A percentile compares a stretch with the other conserved stretches of the same genome.
These are phyloP conservation scores for Aureobasidium pullulans DNA, from an alignment of 2,329 filamentous ascomycete genomes.

Conservation along the genomic window DNA sequence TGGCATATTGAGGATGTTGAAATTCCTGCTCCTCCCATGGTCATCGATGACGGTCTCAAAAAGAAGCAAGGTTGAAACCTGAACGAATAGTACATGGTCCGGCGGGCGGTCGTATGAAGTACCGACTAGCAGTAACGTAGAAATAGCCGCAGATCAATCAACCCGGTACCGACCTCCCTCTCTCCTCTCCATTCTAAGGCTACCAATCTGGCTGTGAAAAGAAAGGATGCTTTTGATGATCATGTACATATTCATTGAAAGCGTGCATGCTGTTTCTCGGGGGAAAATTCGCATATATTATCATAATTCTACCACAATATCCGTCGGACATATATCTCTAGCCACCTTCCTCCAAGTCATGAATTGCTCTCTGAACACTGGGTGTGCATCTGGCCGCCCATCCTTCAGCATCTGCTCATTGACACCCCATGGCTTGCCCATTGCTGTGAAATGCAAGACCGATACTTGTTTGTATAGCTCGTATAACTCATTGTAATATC, in stretches of 20 bases:
- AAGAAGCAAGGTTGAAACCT: slow-evolving; percentile 16
- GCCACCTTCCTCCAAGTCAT: slow-evolving; percentile 21
- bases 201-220: too few relatives aligned
- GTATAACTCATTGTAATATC: slow-evolving; percentile 18
- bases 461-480: slow-evolving; percentile 19
- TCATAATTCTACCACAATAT: not conserved
- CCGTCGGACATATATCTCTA: slow-evolving; percentile 9
- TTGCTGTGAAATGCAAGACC: slow-evolving; percentile 24
- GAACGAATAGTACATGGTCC: not conserved
- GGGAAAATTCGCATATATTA: too few relatives aligned
- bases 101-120: too few relatives aligned
- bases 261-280: too few relatives aligned
- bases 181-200: too few relatives aligned
- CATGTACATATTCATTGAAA: too few relatives aligned
- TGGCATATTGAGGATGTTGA: slow-evolving; percentile 49
- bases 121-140: too few relatives aligned
- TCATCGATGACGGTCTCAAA: slow-evolving; percentile 27
- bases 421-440: slow-evolving; percentile 24
- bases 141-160: too few relatives aligned
- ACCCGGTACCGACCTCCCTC: too few relatives aligned
- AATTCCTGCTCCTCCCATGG: slow-evolving; percentile 33
- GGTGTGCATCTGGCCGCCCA: slow-evolving; percentile 21
- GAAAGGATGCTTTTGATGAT: too few relatives aligned
- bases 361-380: slow-evolving; percentile 22
- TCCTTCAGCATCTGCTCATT: slow-evolving; percentile 7